Evolutionary conservation across 345 rosid genomes (phyloP), one percentile per base, ranked within the genome.

Genomic region (Populus pruinosa): DNA sequence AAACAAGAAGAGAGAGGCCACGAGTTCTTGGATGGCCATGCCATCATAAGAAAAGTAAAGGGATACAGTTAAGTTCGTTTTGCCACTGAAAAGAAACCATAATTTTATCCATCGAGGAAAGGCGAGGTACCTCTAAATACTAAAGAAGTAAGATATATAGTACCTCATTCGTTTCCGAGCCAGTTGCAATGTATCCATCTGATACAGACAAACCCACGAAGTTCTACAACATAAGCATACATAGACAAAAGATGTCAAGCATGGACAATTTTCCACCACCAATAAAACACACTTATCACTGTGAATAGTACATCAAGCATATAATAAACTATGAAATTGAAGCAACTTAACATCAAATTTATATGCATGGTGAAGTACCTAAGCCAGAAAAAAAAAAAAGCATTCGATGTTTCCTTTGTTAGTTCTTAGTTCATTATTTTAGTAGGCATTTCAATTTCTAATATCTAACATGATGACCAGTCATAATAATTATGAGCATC

Each of bases 91-190:
- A 56, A n/a, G 9, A 21, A 56, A 56, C 62, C 13, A n/a, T 23
- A 56, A 56, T 56, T 56, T 21, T 56, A n/a, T 56, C 13, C 27
- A 56, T 56, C 18, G 44, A 31, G 6, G 43, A 67, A 77, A 59
- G 21, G 39, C 29, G 5, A 74, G 49, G 55, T 25, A 70, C 72
- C 72, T 12, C 50, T 36, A 39, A 25, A 62, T n/a, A 59, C 67
- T 36, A 64, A 41, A 16, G 16, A 11, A 53, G 0, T 5, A 65
- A 72, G 49, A 35, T 8, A 33, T 67, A n/a, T 13, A 73, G 65
- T 89, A 96, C 99, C 99, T 96, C 99, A 68, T 93, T 96, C 69
- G 96, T 96, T 89, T 93, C 98, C 27, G 99, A 96, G 73, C 98
- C 99, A 16, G 99, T 93, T 25, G 97, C 99, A 82, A 96, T 93